Percentiles rank a stretch among this genome's conserved stretches.
phyloP scores from a whole-genome alignment of 2,329 filamentous ascomycete genomes.

The Alternaria panax region DNA sequence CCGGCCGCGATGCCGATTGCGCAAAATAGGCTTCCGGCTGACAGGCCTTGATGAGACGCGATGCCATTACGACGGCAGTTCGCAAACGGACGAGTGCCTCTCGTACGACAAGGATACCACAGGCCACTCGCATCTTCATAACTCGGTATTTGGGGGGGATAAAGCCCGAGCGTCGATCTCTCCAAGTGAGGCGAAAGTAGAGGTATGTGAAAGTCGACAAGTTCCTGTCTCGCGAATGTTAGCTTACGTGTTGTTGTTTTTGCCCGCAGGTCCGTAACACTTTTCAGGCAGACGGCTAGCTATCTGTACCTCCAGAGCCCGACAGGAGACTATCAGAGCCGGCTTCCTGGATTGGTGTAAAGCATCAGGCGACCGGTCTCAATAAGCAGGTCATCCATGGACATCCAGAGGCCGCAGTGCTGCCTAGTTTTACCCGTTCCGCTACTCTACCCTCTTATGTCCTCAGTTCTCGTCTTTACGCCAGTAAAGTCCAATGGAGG shows the following conservation, averaged over 20 bases:
- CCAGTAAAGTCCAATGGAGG: not conserved
- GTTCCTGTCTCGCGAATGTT: not conserved
- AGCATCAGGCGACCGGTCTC: not conserved
- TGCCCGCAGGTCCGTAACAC: not conserved
- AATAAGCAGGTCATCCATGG: not conserved
- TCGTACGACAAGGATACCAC: not conserved
- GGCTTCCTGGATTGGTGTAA: not conserved
- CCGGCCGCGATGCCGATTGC: not conserved
- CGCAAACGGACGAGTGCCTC: not conserved
- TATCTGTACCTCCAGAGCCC: not conserved
- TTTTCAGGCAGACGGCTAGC: not conserved
- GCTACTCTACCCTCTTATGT: not conserved
- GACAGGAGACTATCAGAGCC: not conserved
- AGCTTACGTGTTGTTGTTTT: not conserved
- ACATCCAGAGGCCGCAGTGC: not conserved
- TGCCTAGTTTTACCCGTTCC: not conserved
- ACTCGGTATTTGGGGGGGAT: not conserved
- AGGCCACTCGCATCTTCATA: not conserved
- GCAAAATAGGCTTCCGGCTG: not conserved
- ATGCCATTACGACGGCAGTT: not conserved
- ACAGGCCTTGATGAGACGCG: not conserved
- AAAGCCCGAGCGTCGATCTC: not conserved
- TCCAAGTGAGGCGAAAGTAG: not conserved
- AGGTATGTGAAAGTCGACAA: not conserved
- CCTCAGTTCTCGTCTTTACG: not conserved